Conservation (phyloP, 2,329 filamentous ascomycete species). For the Fusarium hostae region DNA sequence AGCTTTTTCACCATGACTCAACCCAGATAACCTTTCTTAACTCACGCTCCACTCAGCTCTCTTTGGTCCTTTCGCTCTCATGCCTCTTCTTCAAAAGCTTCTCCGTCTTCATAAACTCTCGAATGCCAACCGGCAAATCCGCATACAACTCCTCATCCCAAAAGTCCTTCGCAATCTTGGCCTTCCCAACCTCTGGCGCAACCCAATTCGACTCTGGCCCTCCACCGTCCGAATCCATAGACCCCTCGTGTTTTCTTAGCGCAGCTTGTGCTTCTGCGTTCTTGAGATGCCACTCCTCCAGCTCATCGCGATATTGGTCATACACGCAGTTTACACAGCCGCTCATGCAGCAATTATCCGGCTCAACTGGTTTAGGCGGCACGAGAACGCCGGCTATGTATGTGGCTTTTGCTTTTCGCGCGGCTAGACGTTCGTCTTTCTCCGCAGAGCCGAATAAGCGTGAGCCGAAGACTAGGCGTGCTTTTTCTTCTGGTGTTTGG, state of each 20-base stretch:
- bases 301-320: slow-evolving; percentile 89
- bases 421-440: slow-evolving; percentile 68
- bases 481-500: slow-evolving; percentile 62
- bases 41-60: slow-evolving; percentile 46
- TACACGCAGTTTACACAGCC: slow-evolving; percentile 98
- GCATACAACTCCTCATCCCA: slow-evolving; percentile 78
- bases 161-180: slow-evolving; percentile 61
- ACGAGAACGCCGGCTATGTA: slow-evolving; percentile 82
- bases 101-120: slow-evolving; percentile 97
- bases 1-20: not conserved
- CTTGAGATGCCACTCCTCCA: slow-evolving; percentile 85
- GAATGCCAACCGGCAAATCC: slow-evolving; percentile 88
- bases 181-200: slow-evolving; percentile 46
- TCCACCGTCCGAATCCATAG: slow-evolving; percentile 84
- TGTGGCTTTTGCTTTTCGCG: slow-evolving; percentile 67
- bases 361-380: slow-evolving; percentile 86
- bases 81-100: slow-evolving; percentile 87
- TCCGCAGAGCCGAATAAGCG: slow-evolving; percentile 79
- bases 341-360: slow-evolving; percentile 99
- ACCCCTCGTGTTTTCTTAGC: slow-evolving; percentile 56
- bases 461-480: slow-evolving; percentile 83
- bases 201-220: slow-evolving; percentile 77
- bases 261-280: slow-evolving; percentile 70
- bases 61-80: slow-evolving; percentile 62
- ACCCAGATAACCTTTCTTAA: not conserved